Evolutionary conservation across 805 yeast species (phyloP).

Genomic region (Starmerella stigmatis): DNA sequence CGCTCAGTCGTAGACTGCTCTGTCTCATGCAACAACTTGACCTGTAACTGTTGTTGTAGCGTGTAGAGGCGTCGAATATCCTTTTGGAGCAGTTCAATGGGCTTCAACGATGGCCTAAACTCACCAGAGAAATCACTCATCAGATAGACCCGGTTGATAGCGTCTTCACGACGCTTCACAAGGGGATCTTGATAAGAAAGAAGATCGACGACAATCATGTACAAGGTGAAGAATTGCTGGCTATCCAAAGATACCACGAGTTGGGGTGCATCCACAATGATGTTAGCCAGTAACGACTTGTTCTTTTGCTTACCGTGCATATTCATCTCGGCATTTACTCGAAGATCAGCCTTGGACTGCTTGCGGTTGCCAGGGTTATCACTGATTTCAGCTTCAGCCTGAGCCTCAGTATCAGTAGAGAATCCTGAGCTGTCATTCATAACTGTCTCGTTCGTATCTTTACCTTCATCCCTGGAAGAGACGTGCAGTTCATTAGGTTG

Average conservation of each 20-base stretch:
- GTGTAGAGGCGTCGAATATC: slow-evolving; percentile 36
- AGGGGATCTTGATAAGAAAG: slow-evolving; percentile 67
- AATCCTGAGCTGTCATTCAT: too few species aligned
- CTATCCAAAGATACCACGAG: slow-evolving; percentile 63
- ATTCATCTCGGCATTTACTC: background rate
- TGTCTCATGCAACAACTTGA: slow-evolving; percentile 11
- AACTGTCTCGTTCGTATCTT: background rate
- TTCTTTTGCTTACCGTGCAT: slow-evolving; percentile 11
- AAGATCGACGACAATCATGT: slow-evolving; percentile 50
- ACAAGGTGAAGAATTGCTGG: slow-evolving; percentile 57
- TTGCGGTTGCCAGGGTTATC: slow-evolving; percentile 3
- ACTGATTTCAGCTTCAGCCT: slow-evolving; percentile 7
- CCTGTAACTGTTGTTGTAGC: slow-evolving; percentile 38
- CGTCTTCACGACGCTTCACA: slow-evolving; percentile 45
- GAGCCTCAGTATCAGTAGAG: too few species aligned
- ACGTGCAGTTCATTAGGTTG: slow-evolving; percentile 40
- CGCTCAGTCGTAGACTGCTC: slow-evolving; percentile 7
- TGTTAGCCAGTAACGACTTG: slow-evolving; percentile 10
- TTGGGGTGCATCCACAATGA: slow-evolving; percentile 53
- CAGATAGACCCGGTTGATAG: slow-evolving; percentile 54
- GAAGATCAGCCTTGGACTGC: slow-evolving; percentile 12
- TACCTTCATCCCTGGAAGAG: slow-evolving; percentile 17
- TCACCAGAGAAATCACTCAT: slow-evolving; percentile 58
- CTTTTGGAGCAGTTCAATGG: slow-evolving; percentile 42
- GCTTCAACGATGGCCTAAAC: slow-evolving; percentile 38